Percentiles rank a stretch among this genome's conserved stretches.
These are phyloP conservation scores for Rubroboletus pulcherrimus DNA, from an alignment of 768 basidiomycete species.

Conservation along the genomic window DNA sequence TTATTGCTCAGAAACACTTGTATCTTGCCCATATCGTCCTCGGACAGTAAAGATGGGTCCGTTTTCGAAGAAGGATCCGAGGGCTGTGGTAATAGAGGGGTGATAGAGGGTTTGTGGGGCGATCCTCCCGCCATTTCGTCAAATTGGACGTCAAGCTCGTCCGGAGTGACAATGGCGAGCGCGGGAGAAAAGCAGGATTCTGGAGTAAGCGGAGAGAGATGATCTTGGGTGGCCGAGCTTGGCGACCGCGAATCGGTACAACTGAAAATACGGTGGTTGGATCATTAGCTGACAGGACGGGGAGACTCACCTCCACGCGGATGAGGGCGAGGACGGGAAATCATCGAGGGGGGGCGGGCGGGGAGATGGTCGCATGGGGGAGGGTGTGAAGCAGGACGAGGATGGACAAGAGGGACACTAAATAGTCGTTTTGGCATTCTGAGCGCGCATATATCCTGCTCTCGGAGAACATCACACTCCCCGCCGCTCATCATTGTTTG, in stretches of 20 bases:
- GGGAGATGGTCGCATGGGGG: constrained; percentile 5
- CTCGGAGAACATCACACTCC: constrained; percentile 6
- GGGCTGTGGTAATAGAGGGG: not conserved
- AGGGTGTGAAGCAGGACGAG: not conserved
- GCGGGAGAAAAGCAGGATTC: constrained; percentile 7
- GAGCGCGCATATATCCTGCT: not conserved
- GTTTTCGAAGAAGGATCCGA: not conserved
- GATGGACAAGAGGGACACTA: not conserved
- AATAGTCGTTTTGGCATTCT: constrained; percentile 6
- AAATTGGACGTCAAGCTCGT: constrained; percentile 12
- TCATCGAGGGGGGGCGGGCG: not conserved
- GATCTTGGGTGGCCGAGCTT: constrained; percentile 10
- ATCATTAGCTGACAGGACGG: not conserved
- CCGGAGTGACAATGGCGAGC: constrained; percentile 11
- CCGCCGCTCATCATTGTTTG: constrained; percentile 9
- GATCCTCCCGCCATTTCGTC: not conserved
- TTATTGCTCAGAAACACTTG: constrained; percentile 16
- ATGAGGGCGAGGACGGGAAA: constrained; percentile 20
- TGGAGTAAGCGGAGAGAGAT: constrained; percentile 20
- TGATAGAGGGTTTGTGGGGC: not conserved
- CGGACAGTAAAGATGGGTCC: constrained; percentile 2
- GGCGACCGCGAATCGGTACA: constrained; percentile 12
- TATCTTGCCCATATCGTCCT: constrained; percentile 12
- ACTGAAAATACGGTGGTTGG: not conserved
- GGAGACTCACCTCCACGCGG: constrained; percentile 23